phyloP scores from a whole-genome alignment of 192 early-diverging fungal genomes.

The Radiomyces spectabilis region DNA sequence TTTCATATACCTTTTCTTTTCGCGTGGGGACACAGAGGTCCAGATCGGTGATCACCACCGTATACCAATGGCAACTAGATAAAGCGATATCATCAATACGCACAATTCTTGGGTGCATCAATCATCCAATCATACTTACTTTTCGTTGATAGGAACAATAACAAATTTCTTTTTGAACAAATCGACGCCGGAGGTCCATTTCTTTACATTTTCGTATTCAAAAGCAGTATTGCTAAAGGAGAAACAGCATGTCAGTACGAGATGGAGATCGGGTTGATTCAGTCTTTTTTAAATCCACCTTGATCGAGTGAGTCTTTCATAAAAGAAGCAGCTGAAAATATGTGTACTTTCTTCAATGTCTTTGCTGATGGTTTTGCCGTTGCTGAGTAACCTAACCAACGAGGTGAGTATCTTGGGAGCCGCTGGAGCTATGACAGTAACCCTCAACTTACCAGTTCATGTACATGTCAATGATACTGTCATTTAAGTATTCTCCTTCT shows the following conservation, averaged over 20 bases:
- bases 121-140: slow-evolving; percentile 34
- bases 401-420: too few relatives aligned
- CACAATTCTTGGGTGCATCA: neutral
- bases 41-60: slow-evolving; percentile 73
- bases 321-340: slow-evolving; percentile 85
- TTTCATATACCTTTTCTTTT: too few relatives aligned
- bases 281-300: neutral
- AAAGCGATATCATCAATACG: neutral
- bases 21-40: slow-evolving; percentile 17
- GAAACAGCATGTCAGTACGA: slow-evolving; percentile 1
- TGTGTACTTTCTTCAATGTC: slow-evolving; percentile 31
- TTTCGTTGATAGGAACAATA: slow-evolving; percentile 85
- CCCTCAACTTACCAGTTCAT: slow-evolving; percentile 54
- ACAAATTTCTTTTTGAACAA: slow-evolving; percentile 71
- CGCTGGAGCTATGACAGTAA: neutral
- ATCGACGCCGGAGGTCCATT: slow-evolving; percentile 71
- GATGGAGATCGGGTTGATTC: neutral
- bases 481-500: slow-evolving; percentile 78
- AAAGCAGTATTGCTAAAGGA: slow-evolving; percentile 21
- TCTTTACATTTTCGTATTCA: slow-evolving; percentile 61
- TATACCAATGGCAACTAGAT: slow-evolving; percentile 78
- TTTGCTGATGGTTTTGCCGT: too few relatives aligned
- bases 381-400: too few relatives aligned
- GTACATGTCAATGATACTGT: slow-evolving; percentile 85
- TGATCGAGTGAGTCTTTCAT: slow-evolving; percentile 60